Evolutionary conservation across 768 basidiomycete species (phyloP).

Genomic region (Pluteus cervinus): DNA sequence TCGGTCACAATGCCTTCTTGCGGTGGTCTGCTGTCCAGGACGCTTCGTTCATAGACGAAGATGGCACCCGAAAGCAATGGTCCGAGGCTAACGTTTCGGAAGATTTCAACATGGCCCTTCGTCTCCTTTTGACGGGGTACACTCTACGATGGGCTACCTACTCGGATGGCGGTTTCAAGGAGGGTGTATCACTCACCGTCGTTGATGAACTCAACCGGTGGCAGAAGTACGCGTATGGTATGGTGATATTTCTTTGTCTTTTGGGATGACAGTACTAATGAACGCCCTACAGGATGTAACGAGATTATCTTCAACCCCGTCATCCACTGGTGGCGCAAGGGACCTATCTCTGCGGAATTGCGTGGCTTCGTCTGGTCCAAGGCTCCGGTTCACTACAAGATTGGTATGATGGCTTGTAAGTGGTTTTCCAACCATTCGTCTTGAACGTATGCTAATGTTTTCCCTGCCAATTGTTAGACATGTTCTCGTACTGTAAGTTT

Average conservation of each 20-base stretch:
- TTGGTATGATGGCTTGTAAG: constrained; percentile 70
- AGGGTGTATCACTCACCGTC: constrained; percentile 80
- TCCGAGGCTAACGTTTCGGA: constrained; percentile 73
- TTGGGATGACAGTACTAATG: constrained; percentile 2
- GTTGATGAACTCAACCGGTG: constrained; percentile 88
- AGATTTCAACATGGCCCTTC: constrained; percentile 73
- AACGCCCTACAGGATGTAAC: constrained; percentile 41
- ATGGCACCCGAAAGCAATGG: constrained; percentile 67
- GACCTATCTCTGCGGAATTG: constrained; percentile 75
- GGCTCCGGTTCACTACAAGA: constrained; percentile 78
- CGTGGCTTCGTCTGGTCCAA: constrained; percentile 69
- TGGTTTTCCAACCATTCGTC: constrained; percentile 6
- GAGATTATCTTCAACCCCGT: constrained; percentile 86
- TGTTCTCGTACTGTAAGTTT: constrained; percentile 40
- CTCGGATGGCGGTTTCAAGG: constrained; percentile 79
- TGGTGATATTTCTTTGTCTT: constrained; percentile 7
- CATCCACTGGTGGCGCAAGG: constrained; percentile 65
- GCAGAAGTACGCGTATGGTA: constrained; percentile 71
- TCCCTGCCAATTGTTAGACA: constrained; percentile 25
- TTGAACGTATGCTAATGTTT: too few species aligned
- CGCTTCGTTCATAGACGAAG: constrained; percentile 65
- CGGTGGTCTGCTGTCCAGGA: constrained; percentile 87
- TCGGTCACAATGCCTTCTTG: constrained; percentile 84
- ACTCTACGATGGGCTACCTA: constrained; percentile 82
- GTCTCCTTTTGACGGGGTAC: constrained; percentile 64